phyloP scores from a whole-genome alignment of 768 basidiomycete species.

The Candolleomyces aberdarensis region DNA sequence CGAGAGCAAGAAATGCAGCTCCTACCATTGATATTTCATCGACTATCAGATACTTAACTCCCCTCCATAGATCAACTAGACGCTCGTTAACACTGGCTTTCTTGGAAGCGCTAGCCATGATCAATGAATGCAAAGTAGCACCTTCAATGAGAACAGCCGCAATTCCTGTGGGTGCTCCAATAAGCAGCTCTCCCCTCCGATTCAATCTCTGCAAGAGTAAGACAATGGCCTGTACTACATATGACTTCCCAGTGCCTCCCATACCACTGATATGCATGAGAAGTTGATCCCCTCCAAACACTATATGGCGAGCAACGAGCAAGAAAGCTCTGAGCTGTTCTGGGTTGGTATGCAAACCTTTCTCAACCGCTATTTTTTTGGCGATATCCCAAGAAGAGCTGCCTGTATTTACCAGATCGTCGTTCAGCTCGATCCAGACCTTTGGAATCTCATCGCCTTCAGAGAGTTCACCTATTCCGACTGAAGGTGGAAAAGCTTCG shows the following conservation, averaged over 20 bases:
- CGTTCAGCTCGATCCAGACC: too few relatives aligned
- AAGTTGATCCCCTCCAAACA: neutral
- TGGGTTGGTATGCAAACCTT: too few relatives aligned
- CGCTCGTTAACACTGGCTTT: neutral
- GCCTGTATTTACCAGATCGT: too few relatives aligned
- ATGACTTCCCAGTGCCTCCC: slow-evolving; percentile 28
- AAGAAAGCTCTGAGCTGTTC: too few relatives aligned
- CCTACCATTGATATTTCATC: slow-evolving; percentile 18
- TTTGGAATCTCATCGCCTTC: too few relatives aligned
- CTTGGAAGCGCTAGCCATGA: slow-evolving; percentile 10
- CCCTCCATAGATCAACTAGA: slow-evolving; percentile 13
- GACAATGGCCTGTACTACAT: slow-evolving; percentile 20
- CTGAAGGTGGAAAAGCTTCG: too few relatives aligned
- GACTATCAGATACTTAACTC: slow-evolving; percentile 17
- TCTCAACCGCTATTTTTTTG: too few relatives aligned
- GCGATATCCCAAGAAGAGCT: too few relatives aligned
- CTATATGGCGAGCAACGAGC: too few relatives aligned
- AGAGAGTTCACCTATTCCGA: too few relatives aligned
- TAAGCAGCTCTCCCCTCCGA: slow-evolving; percentile 10
- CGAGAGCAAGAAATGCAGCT: slow-evolving; percentile 14
- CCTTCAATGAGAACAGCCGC: slow-evolving; percentile 25
- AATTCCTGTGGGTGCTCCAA: slow-evolving; percentile 26
- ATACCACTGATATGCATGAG: slow-evolving; percentile 25
- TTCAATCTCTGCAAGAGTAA: slow-evolving; percentile 13
- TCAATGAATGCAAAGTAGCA: slow-evolving; percentile 25